Conservation (phyloP, 495 filamentous ascomycete species). For the Xanthoparmelia taractica region DNA sequence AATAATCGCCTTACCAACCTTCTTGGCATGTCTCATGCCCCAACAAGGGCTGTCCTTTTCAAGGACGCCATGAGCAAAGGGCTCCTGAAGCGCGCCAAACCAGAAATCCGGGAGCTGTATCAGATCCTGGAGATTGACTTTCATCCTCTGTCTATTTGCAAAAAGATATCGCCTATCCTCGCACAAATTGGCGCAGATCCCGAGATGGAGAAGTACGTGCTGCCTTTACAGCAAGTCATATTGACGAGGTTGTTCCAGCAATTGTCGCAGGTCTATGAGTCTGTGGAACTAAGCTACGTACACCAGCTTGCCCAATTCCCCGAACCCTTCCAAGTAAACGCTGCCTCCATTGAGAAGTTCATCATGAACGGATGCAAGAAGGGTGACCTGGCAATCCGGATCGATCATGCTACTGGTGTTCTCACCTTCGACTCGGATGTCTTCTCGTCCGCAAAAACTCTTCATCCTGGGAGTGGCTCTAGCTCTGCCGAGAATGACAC, state of each 20-base stretch:
- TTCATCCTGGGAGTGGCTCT: slow-evolving; percentile 73
- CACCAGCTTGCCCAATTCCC: slow-evolving; percentile 92
- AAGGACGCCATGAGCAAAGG: slow-evolving; percentile 93
- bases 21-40: slow-evolving; percentile 81
- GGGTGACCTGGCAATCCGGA: slow-evolving; percentile 91
- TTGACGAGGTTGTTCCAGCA: slow-evolving; percentile 97
- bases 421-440: slow-evolving; percentile 97
- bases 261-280: slow-evolving; percentile 97
- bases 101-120: slow-evolving; percentile 93
- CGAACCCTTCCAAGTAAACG: slow-evolving; percentile 88
- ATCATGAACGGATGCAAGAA: slow-evolving; percentile 99
- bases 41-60: slow-evolving; percentile 85
- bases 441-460: slow-evolving; percentile 92
- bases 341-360: slow-evolving; percentile 95
- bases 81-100: slow-evolving; percentile 78
- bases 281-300: slow-evolving; percentile 89
- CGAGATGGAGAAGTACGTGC: slow-evolving; percentile 94
- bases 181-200: slow-evolving; percentile 87
- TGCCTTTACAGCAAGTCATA: slow-evolving; percentile 95
- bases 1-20: slow-evolving; percentile 94
- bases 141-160: slow-evolving; percentile 96
- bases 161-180: slow-evolving; percentile 96
- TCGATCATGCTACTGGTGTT: slow-evolving; percentile 88
- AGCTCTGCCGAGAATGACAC: slow-evolving; percentile 85
- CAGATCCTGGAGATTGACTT: slow-evolving; percentile 98